Evolutionary conservation across 495 filamentous ascomycete genomes (phyloP).

Genomic region (Penicillium subrubescens): DNA sequence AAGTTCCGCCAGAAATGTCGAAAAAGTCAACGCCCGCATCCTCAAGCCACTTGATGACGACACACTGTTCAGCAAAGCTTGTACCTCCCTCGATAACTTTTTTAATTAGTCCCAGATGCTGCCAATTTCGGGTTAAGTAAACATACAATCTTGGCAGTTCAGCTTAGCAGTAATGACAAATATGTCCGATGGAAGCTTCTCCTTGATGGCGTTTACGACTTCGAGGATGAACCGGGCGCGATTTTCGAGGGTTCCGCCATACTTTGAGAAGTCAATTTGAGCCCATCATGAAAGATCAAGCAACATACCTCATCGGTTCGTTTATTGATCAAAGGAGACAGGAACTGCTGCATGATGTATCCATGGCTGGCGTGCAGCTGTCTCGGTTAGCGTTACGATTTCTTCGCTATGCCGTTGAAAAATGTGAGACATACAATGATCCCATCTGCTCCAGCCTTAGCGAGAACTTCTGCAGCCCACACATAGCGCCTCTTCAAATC

Average conservation of each 20-base stretch:
- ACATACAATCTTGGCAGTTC: slow-evolving; percentile 22
- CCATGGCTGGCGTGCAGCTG: slow-evolving; percentile 28
- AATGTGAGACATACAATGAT: slow-evolving; percentile 10
- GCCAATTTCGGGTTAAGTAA: not conserved
- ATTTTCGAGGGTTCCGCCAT: slow-evolving; percentile 47
- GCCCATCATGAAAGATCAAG: not conserved
- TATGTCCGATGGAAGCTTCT: slow-evolving; percentile 13
- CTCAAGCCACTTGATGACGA: slow-evolving; percentile 23
- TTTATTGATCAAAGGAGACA: slow-evolving; percentile 40
- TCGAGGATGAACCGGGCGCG: slow-evolving; percentile 39
- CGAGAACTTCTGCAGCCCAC: slow-evolving; percentile 19
- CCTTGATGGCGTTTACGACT: slow-evolving; percentile 24
- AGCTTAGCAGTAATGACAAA: slow-evolving; percentile 22
- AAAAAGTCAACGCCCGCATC: slow-evolving; percentile 23
- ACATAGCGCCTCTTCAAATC: slow-evolving; percentile 18
- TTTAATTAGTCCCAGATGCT: not conserved
- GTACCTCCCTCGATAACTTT: slow-evolving; percentile 19
- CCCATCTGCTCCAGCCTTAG: slow-evolving; percentile 20
- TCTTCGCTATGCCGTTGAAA: not conserved
- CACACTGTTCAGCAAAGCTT: slow-evolving; percentile 23
- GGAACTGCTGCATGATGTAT: slow-evolving; percentile 40
- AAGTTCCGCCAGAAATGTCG: slow-evolving; percentile 24
- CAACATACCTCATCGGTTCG: slow-evolving; percentile 35
- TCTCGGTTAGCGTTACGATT: not conserved
- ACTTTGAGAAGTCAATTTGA: slow-evolving; percentile 11